Base-by-base conservation (phyloP, 306 rosid genomes). In the Casuarina glauca region DNA sequence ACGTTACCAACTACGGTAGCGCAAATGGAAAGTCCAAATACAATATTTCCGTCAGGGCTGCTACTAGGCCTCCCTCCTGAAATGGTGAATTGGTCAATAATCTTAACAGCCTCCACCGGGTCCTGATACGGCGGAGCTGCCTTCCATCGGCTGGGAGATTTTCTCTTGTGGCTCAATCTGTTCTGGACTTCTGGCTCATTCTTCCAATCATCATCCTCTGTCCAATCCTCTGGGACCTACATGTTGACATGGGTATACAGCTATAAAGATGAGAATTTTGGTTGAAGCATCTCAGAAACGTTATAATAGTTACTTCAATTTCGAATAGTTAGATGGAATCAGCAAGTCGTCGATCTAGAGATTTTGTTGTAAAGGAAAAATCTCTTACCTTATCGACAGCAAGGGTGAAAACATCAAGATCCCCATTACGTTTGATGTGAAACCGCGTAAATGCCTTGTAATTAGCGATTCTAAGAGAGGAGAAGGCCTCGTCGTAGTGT, bases 401-500 rank as follows among this genome's bases (percentile, higher is more conserved):
- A 39, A 95, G 90, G 53, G 99, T 93, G 76, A 49, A 93, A 85
- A 95, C 99, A 89, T 95, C 97, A 54, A 95, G 96, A 89, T 93
- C 91, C 2, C 97, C 99, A 11, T 85, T 82, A 19, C 72, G 45
- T 10, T 75, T 86, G 76, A 95, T 85, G 86, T 87, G 97, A 74
- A 95, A 93, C 19, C 97, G 88, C 17, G 99, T 89, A 88, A 95
- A 95, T 60, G 97, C 57, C 81, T 95, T 91, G 85, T 90, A 95
- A 73, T 95, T 89, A 48, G 99, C 97, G 73, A 93, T 95, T 77
- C 97, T 89, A 43, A 95, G 90, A 12, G 99, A 95, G 0, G 99
- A 95, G 87, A 95, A 95, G 74, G 97, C 97, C 85, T 95, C 99
- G 42, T 95, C 97, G 1, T 93, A 95, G 93, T 95, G 99, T 48